phyloP scores from a whole-genome alignment of 164 flowering plant species.

The Vitis cinerea region DNA sequence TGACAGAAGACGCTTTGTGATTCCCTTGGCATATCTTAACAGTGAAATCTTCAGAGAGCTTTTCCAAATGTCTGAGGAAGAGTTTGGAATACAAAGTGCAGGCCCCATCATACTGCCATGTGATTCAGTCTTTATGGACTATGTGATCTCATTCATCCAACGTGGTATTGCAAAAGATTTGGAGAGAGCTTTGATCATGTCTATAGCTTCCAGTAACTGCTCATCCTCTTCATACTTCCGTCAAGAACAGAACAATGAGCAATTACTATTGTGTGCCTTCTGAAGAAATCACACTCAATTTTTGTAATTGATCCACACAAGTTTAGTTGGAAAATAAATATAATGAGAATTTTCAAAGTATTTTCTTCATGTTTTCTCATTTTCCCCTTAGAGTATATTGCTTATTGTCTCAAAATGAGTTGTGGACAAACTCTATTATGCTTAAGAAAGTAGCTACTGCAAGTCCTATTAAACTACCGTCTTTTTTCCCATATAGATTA shows the following conservation, averaged over 20 bases:
- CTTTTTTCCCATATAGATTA: too few relatives aligned
- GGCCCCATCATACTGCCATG: constrained; percentile 24
- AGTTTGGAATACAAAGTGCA: constrained; percentile 15
- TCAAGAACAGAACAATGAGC: background rate
- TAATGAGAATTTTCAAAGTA: too few relatives aligned
- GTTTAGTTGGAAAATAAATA: too few relatives aligned
- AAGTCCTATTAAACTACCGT: too few relatives aligned
- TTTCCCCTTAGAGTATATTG: too few relatives aligned
- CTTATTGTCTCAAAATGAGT: too few relatives aligned
- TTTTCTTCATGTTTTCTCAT: too few relatives aligned
- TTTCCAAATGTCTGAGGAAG: constrained; percentile 15
- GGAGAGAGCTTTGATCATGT: constrained; percentile 13
- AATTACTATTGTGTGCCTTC: background rate
- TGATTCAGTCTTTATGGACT: constrained; percentile 11
- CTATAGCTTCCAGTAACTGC: background rate
- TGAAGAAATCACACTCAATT: background rate
- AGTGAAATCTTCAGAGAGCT: constrained; percentile 9
- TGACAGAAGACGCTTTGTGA: constrained; percentile 11
- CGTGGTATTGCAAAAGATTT: background rate
- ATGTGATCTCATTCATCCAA: constrained; percentile 7
- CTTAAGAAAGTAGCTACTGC: too few relatives aligned
- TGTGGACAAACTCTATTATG: too few relatives aligned
- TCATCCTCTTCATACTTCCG: background rate
- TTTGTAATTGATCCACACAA: too few relatives aligned
- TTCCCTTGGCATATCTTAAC: constrained; percentile 15